Conservation (phyloP, 306 rosid genomes). For the Begonia fuchsioides region DNA sequence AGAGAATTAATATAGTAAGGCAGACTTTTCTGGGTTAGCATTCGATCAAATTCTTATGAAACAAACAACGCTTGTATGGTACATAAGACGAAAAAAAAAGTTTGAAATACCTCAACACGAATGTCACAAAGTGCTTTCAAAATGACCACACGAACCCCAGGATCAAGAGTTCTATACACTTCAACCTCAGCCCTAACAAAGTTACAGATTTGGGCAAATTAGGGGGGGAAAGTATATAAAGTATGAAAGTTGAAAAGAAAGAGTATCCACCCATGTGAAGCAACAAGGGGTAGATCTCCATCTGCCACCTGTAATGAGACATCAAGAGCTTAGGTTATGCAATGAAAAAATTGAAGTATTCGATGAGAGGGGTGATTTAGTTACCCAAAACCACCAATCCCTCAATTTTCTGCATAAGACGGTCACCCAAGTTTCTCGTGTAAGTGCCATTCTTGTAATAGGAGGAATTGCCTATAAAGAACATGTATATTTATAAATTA, state of each 20-base stretch:
- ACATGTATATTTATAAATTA: not conserved
- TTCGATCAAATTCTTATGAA: not conserved
- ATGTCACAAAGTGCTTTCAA: conserved; percentile 97
- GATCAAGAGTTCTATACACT: conserved; percentile 78
- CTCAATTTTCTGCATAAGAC: conserved; percentile 94
- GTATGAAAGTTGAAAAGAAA: conserved; percentile 9
- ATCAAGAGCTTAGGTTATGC: conserved; percentile 1
- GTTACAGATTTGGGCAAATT: conserved; percentile 18
- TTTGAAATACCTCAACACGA: conserved; percentile 78
- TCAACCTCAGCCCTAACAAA: conserved; percentile 69
- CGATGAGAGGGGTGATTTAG: conserved; percentile 9
- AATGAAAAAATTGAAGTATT: too few species aligned
- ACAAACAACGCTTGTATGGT: not conserved
- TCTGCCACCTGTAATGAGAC: conserved; percentile 68
- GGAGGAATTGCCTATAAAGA: conserved; percentile 99
- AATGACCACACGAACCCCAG: conserved; percentile 76
- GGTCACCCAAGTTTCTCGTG: conserved; percentile 92
- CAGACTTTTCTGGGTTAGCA: not conserved
- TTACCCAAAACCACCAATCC: conserved; percentile 99
- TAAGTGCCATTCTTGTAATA: conserved; percentile 89
- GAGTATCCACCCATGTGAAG: conserved; percentile 80
- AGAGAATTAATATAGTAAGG: not conserved
- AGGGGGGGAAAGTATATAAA: conserved; percentile 15
- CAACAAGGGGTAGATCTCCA: conserved; percentile 91
- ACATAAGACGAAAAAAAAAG: conserved; percentile 2